Base-by-base conservation (phyloP, 176 grass and related monocot genomes). In the Hyparrhenia diplandra region DNA sequence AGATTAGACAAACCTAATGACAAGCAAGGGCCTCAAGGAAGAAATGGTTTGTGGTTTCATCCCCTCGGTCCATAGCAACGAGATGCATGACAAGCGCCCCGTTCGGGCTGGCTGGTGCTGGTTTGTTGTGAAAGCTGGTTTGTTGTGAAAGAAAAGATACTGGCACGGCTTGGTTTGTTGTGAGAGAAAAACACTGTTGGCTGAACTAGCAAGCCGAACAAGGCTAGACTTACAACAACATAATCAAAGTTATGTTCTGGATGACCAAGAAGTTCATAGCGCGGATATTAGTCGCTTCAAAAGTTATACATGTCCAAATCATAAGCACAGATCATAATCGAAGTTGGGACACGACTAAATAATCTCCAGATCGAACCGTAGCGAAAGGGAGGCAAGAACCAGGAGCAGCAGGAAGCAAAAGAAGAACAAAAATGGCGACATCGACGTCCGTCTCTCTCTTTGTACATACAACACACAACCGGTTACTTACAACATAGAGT, bases 401-500 rank as follows among this genome's bases (percentile, higher is more conserved):
- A 61, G 31, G 3, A 58, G 12, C 24, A 11, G 46, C 23, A 66
- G 23, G 43, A 8, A 46, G 10, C 21, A 12, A n/a, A 61, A 12
- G 1, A 25, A 18, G 18, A 80, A 45, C 16, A 71, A 42, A 55
- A 86, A 66, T 35, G 78, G 84, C 41, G 39, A 12, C 27, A 64
- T 30, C 1, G 49, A 34, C 64, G 43, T 34, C 64, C 34, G 28
- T 32, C 52, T 55, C 43, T 62, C 82, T 77, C 61, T 81, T 2
- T 34, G 29, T 47, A 59, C 76, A 80, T 55, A 84, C 52, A 37
- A 65, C 17, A 70, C n/a, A 81, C n/a, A n/a, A 70, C 6, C n/a
- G 36, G 78, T 51, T 77, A 82, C 18, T 30, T 89, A 85, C 55
- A 59, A 59, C 55, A 57, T 57, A n/a, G 54, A 58, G 54, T 24